Evolutionary conservation across 1,284 basidiomycete species (phyloP), one percentile per base, ranked within the genome.

Genomic region (Tilletiaria anomala): DNA sequence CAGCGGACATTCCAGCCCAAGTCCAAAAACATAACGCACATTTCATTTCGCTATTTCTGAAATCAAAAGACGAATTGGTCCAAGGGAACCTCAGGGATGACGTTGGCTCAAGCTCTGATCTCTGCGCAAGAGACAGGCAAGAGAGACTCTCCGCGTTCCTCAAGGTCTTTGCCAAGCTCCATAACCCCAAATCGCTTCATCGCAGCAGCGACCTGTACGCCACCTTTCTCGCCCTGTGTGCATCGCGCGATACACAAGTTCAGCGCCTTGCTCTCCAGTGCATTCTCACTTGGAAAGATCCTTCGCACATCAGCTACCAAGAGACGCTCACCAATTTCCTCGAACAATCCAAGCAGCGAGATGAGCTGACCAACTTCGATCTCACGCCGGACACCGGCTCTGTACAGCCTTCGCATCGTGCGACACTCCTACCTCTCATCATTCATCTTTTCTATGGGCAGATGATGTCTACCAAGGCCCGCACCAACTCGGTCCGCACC

Each of bases 261-360:
- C 91, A 94, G 68, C 73, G 71, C 10, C 70, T 80, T 2, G 79
- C 88, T 0, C 72, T 97, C 3, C 75, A 77, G 1, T 94, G 87
- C 56, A 55, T 96, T 4, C 70, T 86, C 32, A 81, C 83, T 0
- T 96, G 85, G 73, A 89, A 87, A 63, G 75, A 76, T 0, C 74
- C 80, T 0, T 72, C 73, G 35, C 72, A 96, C 5, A 46, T 71
- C 0, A 72, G 78, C 0, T 79, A 85, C 53, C 76, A 79, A 46
- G 77, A 82, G 15, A 75, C 73, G 14, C 70, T 96, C 16, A 73
- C 73, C 19, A 73, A 73, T 14, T 70, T 97, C 6, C 73, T 99
- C 24, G 87, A 94, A 47, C 81, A 86, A 36, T 80, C 78, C 12
- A 74, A 82, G 47, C 93, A 89, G 78, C 73, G 91, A 18, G 93